phyloP scores from a whole-genome alignment of 2,329 filamentous ascomycete species.

The Colletotrichum gloeosporioides region DNA sequence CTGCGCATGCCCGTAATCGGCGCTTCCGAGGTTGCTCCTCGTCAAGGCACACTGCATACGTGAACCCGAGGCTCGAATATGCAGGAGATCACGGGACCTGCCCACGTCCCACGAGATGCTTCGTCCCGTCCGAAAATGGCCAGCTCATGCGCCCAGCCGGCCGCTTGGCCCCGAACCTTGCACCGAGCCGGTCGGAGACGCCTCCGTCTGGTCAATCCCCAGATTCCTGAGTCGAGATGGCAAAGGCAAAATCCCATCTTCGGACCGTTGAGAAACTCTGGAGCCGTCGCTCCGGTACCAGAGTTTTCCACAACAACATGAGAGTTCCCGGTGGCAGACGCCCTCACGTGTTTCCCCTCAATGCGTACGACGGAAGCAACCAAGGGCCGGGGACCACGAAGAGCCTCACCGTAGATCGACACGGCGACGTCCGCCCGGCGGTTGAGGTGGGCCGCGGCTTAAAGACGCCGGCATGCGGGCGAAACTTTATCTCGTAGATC shows the following conservation, averaged over 20 bases:
- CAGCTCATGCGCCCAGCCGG: neutral
- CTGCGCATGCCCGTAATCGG: neutral
- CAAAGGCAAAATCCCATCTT: neutral
- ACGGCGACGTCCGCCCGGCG: slow-evolving; percentile 4
- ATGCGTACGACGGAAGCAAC: neutral
- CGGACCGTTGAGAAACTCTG: slow-evolving; percentile 8
- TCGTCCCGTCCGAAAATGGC: neutral
- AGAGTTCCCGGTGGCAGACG: neutral
- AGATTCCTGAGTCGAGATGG: neutral
- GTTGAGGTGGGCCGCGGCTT: neutral
- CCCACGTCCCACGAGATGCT: neutral
- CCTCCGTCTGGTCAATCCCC: neutral
- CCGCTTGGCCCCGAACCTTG: neutral
- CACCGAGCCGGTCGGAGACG: neutral
- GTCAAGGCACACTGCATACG: neutral
- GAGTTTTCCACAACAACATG: neutral
- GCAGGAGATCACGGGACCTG: neutral
- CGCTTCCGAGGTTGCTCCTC: neutral
- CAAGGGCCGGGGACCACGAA: neutral
- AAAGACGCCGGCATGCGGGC: neutral
- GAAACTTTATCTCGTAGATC: slow-evolving; percentile 16
- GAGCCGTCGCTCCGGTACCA: neutral
- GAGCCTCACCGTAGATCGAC: slow-evolving; percentile 8
- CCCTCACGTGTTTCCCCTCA: neutral
- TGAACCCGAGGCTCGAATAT: neutral